These are phyloP conservation scores for Cryptosporidium sp. DNA, from an alignment of 169 alveolate genomes.

Conservation along the genomic window DNA sequence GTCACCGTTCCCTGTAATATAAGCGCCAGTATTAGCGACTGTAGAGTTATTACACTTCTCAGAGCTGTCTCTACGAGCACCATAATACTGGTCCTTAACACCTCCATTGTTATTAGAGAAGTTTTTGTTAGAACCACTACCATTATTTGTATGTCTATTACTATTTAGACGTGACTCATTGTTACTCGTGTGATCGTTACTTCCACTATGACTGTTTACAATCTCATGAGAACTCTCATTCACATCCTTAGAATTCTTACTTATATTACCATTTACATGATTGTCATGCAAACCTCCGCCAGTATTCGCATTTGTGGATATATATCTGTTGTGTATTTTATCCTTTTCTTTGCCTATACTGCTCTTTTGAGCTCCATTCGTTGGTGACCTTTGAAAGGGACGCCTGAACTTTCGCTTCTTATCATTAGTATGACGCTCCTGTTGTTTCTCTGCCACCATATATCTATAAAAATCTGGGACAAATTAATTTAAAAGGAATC, in stretches of 20 bases:
- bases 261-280: not conserved
- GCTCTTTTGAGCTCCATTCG: slow-evolving; percentile 60
- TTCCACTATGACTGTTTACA: not conserved
- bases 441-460: slow-evolving; percentile 75
- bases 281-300: slow-evolving; percentile 15
- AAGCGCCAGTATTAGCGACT: not conserved
- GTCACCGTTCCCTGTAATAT: not conserved
- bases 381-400: slow-evolving; percentile 67
- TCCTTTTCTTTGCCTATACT: slow-evolving; percentile 41
- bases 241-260: slow-evolving; percentile 3
- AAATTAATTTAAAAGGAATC: slow-evolving; percentile 37
- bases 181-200: not conserved
- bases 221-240: not conserved
- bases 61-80: not conserved
- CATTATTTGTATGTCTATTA: not conserved
- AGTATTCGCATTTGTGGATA: slow-evolving; percentile 13
- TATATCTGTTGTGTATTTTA: slow-evolving; percentile 38
- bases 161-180: not conserved
- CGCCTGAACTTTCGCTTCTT: slow-evolving; percentile 72
- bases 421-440: slow-evolving; percentile 68
- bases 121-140: not conserved
- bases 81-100: not conserved
- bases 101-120: slow-evolving; percentile 1
- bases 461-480: slow-evolving; percentile 33
- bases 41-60: not conserved